phyloP scores from a whole-genome alignment of 164 flowering plant genomes.

The Warburgia ugandensis region DNA sequence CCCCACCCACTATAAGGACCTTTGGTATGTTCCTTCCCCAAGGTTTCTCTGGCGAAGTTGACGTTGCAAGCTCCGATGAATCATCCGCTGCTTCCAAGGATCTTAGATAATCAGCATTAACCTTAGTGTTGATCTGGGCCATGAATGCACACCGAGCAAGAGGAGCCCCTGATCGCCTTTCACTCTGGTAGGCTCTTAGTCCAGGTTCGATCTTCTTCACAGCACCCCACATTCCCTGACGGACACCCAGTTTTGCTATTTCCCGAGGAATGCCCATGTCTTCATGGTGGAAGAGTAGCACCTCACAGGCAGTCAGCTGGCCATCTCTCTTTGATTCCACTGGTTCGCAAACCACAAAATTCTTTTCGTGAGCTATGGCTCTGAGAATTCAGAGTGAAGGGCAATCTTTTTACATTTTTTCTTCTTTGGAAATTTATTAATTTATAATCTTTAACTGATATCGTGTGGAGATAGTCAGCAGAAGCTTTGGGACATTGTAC shows the following conservation, averaged over 20 bases:
- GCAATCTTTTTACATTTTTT: no score
- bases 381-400: no score
- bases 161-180: conserved; percentile 29
- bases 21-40: conserved; percentile 47
- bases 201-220: conserved; percentile 69
- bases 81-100: conserved; percentile 28
- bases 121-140: conserved; percentile 60
- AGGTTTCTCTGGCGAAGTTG: conserved; percentile 26
- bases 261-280: conserved; percentile 91
- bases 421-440: no score
- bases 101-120: conserved; percentile 41
- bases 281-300: conserved; percentile 69
- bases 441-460: no score
- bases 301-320: conserved; percentile 60
- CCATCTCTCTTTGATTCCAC: conserved; percentile 55
- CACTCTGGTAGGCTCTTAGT: conserved; percentile 50
- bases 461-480: no score
- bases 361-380: background rate
- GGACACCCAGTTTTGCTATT: conserved; percentile 63
- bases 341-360: conserved; percentile 15
- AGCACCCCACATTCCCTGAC: conserved; percentile 79
- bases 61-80: conserved; percentile 21
- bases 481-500: no score
- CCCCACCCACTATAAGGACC: conserved; percentile 63
- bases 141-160: conserved; percentile 41